A percentile compares a stretch with the other conserved stretches of the same genome.
Conservation (phyloP, 768 basidiomycete genomes). For the Lyophyllum semitale region DNA sequence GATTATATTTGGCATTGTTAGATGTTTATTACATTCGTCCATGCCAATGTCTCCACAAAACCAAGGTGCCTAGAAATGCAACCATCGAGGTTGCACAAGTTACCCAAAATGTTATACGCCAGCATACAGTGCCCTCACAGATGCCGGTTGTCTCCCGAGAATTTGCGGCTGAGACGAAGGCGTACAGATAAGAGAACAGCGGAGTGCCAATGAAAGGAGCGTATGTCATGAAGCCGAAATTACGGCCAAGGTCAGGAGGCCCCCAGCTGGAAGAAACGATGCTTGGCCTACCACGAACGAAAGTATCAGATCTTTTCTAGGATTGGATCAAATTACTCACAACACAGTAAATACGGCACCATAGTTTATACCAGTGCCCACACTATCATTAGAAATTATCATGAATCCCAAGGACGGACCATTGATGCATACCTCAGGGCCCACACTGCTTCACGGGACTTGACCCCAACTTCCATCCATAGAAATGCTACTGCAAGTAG, state of each 20-base stretch:
- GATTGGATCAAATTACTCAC: constrained; percentile 40
- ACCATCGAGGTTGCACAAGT: constrained; percentile 41
- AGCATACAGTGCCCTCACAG: constrained; percentile 65
- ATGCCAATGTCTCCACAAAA: constrained; percentile 69
- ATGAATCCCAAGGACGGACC: not conserved
- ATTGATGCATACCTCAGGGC: constrained; percentile 54
- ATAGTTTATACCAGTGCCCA: constrained; percentile 69
- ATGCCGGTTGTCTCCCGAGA: constrained; percentile 39
- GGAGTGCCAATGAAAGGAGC: constrained; percentile 78
- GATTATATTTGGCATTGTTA: no score
- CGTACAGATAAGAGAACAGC: constrained; percentile 78
- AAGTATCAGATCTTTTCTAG: not conserved
- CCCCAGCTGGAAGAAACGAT: constrained; percentile 77
- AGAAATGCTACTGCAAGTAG: constrained; percentile 52
- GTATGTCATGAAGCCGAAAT: constrained; percentile 75
- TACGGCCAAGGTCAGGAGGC: constrained; percentile 65
- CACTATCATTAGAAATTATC: constrained; percentile 33
- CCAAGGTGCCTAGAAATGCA: constrained; percentile 43
- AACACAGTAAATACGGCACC: constrained; percentile 71
- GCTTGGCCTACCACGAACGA: constrained; percentile 52
- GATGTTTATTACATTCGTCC: constrained; percentile 58
- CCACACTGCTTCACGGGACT: constrained; percentile 61
- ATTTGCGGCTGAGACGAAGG: constrained; percentile 60
- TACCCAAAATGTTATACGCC: constrained; percentile 66
- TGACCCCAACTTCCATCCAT: constrained; percentile 55